Evolutionary conservation across 371 early-diverging fungal species (phyloP), one percentile per base, ranked within the genome.

Genomic region (Mortierella sp.): DNA sequence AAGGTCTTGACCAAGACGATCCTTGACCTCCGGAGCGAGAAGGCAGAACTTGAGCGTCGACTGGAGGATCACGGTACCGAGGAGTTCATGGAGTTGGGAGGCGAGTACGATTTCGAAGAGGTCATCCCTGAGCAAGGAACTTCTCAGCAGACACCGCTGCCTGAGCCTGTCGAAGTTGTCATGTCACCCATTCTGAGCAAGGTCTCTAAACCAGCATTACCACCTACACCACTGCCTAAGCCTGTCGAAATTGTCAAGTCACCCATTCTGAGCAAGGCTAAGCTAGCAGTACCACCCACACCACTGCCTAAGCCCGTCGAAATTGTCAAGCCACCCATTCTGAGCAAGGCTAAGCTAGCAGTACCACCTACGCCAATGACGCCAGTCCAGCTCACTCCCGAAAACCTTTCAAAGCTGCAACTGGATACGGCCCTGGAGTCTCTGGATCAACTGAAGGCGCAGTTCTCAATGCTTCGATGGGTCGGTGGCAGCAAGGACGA

Each of bases 61-160:
- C 70, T 76, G 8, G 48, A 52, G 68, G 26, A 16, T 21, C 71
- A 50, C 9, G 75, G 31, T 26, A 38, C 19, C 8, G 57, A 44
- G n/a, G 31, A 34, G 24, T 47, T 31, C 21, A 34, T 31, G 47
- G 73, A 73, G 50, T 16, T 52, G 73, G 34, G 24, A 31, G 31
- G 58, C 21, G 9, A 31, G n/a, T 78, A 82, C 11, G 78, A 75
- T 26, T 82, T 78, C 63, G 82, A 82, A 31, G 82, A 82, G 52
- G 21, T 78, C n/a, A 47, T 72, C 3, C 63, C 79, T 16, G 70
- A 63, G 9, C 57, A 65, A 60, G 44, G 47, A 24, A 0, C n/a
- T 2, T 47, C 55, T 6, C 55, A 38, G 16, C 57, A 34, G 42
- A 34, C 74, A 47, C 0, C 58, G 7, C 6, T 63, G 63, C 7